phyloP scores from a whole-genome alignment of 164 flowering plant genomes.

The Macadamia integrifolia region DNA sequence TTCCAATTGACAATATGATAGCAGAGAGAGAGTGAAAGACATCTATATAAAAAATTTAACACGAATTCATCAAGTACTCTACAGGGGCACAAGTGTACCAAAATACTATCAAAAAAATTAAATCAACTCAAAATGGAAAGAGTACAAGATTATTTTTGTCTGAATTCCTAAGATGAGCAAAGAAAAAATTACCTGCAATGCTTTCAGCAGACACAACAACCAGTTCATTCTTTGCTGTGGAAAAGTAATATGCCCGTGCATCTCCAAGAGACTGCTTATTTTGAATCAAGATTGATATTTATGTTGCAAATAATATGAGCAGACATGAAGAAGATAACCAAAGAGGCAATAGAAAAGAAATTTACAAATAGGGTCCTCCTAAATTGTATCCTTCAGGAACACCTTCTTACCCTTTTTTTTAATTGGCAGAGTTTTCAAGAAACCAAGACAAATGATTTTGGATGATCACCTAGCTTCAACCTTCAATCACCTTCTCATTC shows the following conservation, averaged over 20 bases:
- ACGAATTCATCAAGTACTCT: conserved; percentile 1
- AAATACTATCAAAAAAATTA: neutral
- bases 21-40: too few relatives aligned
- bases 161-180: neutral
- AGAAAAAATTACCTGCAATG: conserved; percentile 49
- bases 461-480: too few relatives aligned
- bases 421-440: too few relatives aligned
- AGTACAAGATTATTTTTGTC: neutral
- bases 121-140: neutral
- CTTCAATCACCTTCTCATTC: too few relatives aligned
- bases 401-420: too few relatives aligned
- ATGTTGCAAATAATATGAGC: neutral
- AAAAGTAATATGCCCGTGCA: conserved; percentile 90
- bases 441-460: too few relatives aligned
- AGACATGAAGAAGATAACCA: neutral
- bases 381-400: too few relatives aligned
- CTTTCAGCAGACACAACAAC: conserved; percentile 98
- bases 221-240: conserved; percentile 91
- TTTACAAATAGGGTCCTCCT: too few relatives aligned
- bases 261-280: conserved; percentile 97
- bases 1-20: too few relatives aligned
- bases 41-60: too few relatives aligned
- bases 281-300: conserved; percentile 24
- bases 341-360: too few relatives aligned
- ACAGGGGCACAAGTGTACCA: neutral